Base-by-base conservation (phyloP, 805 yeast genomes). In the Nakazawaea ernobii region DNA sequence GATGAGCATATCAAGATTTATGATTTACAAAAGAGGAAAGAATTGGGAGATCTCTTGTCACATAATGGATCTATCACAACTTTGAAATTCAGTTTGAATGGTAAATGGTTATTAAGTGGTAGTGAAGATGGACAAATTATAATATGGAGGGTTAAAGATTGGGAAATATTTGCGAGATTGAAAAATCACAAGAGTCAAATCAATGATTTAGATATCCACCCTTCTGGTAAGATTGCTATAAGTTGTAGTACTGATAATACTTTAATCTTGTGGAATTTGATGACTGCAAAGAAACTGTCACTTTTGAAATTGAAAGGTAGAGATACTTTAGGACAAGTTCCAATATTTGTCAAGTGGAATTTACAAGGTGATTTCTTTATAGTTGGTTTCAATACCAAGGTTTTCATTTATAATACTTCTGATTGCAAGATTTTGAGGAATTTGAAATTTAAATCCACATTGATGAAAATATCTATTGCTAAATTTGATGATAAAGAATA, bases 261-360 rank as follows among this genome's bases (percentile, higher is more conserved):
- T 6, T 74, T 94, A 33, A 74, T 92, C 59, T 73, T 94, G 49
- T 94, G 99, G 99, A 94, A 94, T 61, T 71, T 94, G 54, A 92
- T 94, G 98, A 92, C 97, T 1, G 94, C 89, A 11, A 86, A 87
- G 62, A 91, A 90, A 65, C 98, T 98, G 15, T 91, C 96, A 1
- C 73, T 78, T 9, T 69, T 91, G 65, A 90, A 86, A 59, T 67
- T 86, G 50, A 83, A 76, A 60, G 84, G 84, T 35, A 79, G 73
- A 51, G 86, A 83, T 59, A 81, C 84, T 53, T 65, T 74, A 50
- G 84, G 84, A 6, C 86, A 84, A 64, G 67, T 72, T 48, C 85
- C 83, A 39, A 82, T 80, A 51, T 70, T 69, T 58, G 86, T 83
- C 8, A 72, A 78, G 43, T 89, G 95, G 94, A 66, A 82, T 10